Evolutionary conservation across 352 stramenopile genomes (phyloP), one percentile per base, ranked within the genome.

Genomic region (Phytopythium ostracodes): DNA sequence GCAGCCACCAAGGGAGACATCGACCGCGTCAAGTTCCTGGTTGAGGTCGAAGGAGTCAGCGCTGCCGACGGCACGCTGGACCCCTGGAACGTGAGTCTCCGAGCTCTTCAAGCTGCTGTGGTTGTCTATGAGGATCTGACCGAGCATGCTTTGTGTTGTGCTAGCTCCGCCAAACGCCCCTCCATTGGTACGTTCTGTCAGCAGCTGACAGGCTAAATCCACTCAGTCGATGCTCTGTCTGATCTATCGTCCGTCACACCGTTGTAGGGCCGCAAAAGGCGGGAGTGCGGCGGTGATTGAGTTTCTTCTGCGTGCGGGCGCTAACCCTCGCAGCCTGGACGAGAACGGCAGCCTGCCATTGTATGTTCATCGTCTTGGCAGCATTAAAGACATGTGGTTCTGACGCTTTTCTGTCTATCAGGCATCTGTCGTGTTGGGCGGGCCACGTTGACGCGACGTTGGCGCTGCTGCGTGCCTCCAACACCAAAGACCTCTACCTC

Each of bases 261-360:
- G 2, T 51, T n/a, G 1, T 44, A 92, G 83, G 83, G 83, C 81
- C 51, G 81, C 83, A 1, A 92, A 92, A 67, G 83, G 81, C 33
- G 81, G 81, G 3, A 68, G 63, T 5, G 58, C 62, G 3, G 58
- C 62, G 1, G 77, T 89, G 8, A 66, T 92, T 12, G 75, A 84
- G 47, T 89, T 85, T 42, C 62, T 92, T 2, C 53, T 92, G 4
- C 38, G 56, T 27, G 65, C 68, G 27, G 79, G 79, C n/a, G 83
- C 79, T 12, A 83, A 68, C 47, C 73, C 77, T 8, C 71, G 75
- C 36, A 74, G 54, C 25, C 61, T 88, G 6, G 83, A 91, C 29
- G 79, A 89, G 70, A 91, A 86, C 43, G 81, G 83, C 14, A 91
- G 83, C 54, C 73, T 89, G 47, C 81, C 83, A 33, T 56, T 92